Percentiles rank a stretch among this genome's conserved stretches.
Conservation (phyloP, 2,329 filamentous ascomycete species). For the Pseudocercospora pini-densiflorae region DNA sequence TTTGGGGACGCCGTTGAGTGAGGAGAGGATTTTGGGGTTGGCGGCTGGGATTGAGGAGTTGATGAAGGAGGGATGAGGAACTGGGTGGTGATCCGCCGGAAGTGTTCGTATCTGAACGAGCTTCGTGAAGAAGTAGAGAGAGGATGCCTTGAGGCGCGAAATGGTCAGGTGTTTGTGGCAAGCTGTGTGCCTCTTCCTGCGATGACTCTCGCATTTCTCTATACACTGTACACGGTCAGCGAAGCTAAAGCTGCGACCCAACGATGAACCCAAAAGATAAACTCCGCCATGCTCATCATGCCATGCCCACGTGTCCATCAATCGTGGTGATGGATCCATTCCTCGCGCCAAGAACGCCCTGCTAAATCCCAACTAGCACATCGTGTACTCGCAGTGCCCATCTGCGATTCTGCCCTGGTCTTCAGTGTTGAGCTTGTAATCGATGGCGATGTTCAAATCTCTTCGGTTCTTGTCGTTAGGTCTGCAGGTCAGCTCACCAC, state of each 20-base stretch:
- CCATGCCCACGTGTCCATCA: conserved; percentile 27
- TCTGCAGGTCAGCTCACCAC: conserved; percentile 75
- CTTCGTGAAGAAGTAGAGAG: too few species aligned
- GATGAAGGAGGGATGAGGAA: conserved; percentile 1
- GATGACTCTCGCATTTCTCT: not conserved
- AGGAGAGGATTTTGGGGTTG: conserved; percentile 28
- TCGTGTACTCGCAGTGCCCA: conserved; percentile 79
- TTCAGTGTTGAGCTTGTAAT: conserved; percentile 78
- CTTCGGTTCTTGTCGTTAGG: conserved; percentile 94
- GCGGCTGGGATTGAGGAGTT: conserved; percentile 27
- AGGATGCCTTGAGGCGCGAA: not conserved
- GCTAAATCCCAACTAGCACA: conserved; percentile 47
- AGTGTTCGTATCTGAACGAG: too few species aligned
- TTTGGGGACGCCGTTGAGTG: conserved; percentile 29
- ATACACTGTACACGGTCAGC: conserved; percentile 35
- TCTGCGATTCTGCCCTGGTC: conserved; percentile 71
- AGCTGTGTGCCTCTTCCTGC: not conserved
- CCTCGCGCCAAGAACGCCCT: conserved; percentile 15
- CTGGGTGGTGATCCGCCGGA: too few species aligned
- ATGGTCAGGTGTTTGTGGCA: not conserved
- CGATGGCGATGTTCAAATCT: conserved; percentile 88
- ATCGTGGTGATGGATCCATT: not conserved
- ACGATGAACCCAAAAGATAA: not conserved
- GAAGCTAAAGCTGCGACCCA: conserved; percentile 45
- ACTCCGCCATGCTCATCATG: conserved; percentile 22